Conservation (phyloP, 352 stramenopile species). For the Pilasporangium apinafurcum region DNA sequence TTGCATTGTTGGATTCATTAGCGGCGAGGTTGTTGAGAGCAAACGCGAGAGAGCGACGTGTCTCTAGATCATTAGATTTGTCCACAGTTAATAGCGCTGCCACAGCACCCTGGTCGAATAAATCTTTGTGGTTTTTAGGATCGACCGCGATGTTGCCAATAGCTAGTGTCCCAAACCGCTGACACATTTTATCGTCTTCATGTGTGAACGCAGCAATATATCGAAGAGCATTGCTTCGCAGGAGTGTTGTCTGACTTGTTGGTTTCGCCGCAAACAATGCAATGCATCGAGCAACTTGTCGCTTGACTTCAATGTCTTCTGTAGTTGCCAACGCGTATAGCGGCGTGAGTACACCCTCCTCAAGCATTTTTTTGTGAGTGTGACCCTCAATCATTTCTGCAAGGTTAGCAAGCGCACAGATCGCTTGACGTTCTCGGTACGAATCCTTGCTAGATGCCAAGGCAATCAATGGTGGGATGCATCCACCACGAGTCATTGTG, state of each 20-base stretch:
- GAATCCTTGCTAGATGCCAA: conserved; percentile 84
- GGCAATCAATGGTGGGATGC: conserved; percentile 87
- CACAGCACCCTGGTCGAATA: conserved; percentile 91
- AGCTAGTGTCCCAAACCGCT: conserved; percentile 88
- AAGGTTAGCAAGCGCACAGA: conserved; percentile 93
- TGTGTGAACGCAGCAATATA: conserved; percentile 86
- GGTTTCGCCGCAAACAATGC: conserved; percentile 92
- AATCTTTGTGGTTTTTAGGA: conserved; percentile 82
- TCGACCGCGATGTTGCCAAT: conserved; percentile 91
- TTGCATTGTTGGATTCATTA: conserved; percentile 86
- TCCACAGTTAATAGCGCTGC: conserved; percentile 86
- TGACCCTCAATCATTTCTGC: conserved; percentile 94
- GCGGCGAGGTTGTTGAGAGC: conserved; percentile 92
- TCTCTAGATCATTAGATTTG: conserved; percentile 85
- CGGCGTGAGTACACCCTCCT: conserved; percentile 87
- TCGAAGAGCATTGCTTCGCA: conserved; percentile 81
- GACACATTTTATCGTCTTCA: conserved; percentile 67
- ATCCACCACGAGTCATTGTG: conserved; percentile 92
- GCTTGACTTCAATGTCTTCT: conserved; percentile 85
- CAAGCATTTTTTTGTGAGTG: conserved; percentile 94
- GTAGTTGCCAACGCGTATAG: conserved; percentile 81
- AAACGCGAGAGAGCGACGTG: conserved; percentile 89
- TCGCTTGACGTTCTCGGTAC: conserved; percentile 90
- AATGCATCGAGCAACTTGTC: conserved; percentile 89
- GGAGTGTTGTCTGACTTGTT: conserved; percentile 84